Evolutionary conservation across 345 rosid species (phyloP), one percentile per base, ranked within the genome.

Genomic region (Bruguiera gymnorhiza): DNA sequence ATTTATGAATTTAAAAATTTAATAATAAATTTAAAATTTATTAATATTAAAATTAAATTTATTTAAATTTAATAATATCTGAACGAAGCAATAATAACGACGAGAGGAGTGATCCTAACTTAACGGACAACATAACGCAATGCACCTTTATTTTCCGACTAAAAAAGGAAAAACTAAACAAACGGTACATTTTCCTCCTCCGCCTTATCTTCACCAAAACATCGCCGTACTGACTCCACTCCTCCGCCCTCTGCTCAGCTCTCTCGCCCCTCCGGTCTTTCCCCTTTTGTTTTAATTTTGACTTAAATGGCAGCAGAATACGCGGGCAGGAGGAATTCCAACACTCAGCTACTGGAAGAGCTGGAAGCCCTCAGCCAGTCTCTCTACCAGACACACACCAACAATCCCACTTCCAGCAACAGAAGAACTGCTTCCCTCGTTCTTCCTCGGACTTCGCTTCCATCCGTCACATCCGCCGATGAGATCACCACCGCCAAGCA

Each of bases 361-460:
- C 95, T 94, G 1, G 96, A 94, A 79, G 87, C 83, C 0, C 83
- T 94, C 30, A 89, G 97, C 72, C 89, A 88, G 62, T 80, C 89
- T 51, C 88, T 94, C 18, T 91, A 94, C 87, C 95, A 88, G 73
- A 78, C 88, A 82, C 74, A 73, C 85, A 8, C 6, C 27, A 21
- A 23, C 27, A 23, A 55, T 15, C 27, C 48, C 48, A 39, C 11
- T 9, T 60, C 70, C 29, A 65, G 78, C 5, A 50, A 43, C 62
- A 75, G 97, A 52, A 89, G 98, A 63, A 87, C 97, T 1, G 83
- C 89, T 57, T 94, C 98, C 6, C 93, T 94, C 30, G 96, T 79
- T 24, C 95, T 94, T 50, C 95, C 97, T 3, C 83, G 98, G 29
- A 79, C 75, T 63, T 87, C 98, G 2, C 75, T 78, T 64, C 90